Evolutionary conservation across 148 eudicot genomes (phyloP), one percentile per base, ranked within the genome.

Genomic region (Salicornia ramosissima): DNA sequence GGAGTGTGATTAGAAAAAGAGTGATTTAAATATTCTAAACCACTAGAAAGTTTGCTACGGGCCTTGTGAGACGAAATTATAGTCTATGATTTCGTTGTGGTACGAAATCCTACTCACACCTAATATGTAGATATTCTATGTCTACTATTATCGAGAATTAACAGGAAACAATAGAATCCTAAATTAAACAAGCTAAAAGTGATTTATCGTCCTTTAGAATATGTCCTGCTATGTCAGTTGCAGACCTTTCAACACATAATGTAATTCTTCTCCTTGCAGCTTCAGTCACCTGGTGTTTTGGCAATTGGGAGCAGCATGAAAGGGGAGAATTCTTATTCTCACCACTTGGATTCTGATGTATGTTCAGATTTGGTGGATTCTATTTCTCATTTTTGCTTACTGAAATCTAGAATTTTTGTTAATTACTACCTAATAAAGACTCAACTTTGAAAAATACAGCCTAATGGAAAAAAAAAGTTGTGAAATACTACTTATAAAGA

Each of bases 281-380:
- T 94, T 73, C 87, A 84, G 24, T 94, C 97, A 55, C 98, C 96
- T 79, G 98, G 98, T 73, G 96, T 93, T 79, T 86, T 94, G 84
- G 85, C 98, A 72, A 87, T 94, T 79, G 98, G 98, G 73, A 94
- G 98, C 84, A 94, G 98, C 84, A 85, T 70, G 89, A 94, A 94
- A 84, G 97, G 96, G 64, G 98, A 94, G 78, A 94, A 94, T 73
- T 94, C 98, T 29, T 94, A 94, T 69, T 94, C 98, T 34, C 98
- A 94, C 83, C 98, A 90, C 89, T 84, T 94, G 87, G 98, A 94
- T 71, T 80, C 98, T 73, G 97, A 94, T 84, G 98, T 94, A 81
- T 83, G 95, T 76, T 24, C 72, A 13, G 7, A 74, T 1, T 77
- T 30, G 54, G 18, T 36, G 19, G 26, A 7, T 26, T 64, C 65